Base-by-base conservation (phyloP, 345 rosid genomes). In the Dimocarpus longan region DNA sequence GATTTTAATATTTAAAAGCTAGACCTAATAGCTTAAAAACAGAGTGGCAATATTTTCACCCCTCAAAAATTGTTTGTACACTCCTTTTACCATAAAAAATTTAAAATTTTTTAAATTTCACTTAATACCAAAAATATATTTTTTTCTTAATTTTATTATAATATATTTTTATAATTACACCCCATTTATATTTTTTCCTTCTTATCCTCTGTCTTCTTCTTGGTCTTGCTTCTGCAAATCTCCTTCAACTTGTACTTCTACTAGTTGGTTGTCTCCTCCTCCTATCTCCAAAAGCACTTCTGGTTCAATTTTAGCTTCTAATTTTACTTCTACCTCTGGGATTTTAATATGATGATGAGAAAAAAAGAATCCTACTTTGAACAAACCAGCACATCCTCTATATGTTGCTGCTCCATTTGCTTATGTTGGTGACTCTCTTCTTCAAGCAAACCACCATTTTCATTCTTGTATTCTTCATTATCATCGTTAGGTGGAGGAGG, bases 401-500 rank as follows among this genome's bases (percentile, higher is more conserved):
- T 54, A 26, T 18, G 81, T 78, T 75, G 74, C 11, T 86, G 84
- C 74, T 76, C 88, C 60, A 77, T 73, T 79, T 84, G 91, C 39
- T 66, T 75, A 32, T 43, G 60, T 15, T 37, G 78, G 10, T 66
- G 60, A 16, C 19, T 4, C 11, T 75, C 78, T 28, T 72, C 72
- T 16, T 8, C 67, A 16, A 9, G 11, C 3, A 21, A 21, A n/a
- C 59, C 57, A 69, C 43, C 74, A 48, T 74, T 60, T 6, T 69
- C 86, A 57, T 37, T 78, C 7, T 59, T 69, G 0, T 69, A 84
- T 15, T 78, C 73, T 21, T 70, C 80, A 10, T 77, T 79, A 5
- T 44, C 81, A 5, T 74, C 81, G 4, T 60, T 84, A 9, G 83
- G 76, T 0, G 86, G 85, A 63, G 78, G 32, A 37, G 93, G 94